Evolutionary conservation across 352 stramenopile species (phyloP).

Genomic region (Phytophthora cactorum): DNA sequence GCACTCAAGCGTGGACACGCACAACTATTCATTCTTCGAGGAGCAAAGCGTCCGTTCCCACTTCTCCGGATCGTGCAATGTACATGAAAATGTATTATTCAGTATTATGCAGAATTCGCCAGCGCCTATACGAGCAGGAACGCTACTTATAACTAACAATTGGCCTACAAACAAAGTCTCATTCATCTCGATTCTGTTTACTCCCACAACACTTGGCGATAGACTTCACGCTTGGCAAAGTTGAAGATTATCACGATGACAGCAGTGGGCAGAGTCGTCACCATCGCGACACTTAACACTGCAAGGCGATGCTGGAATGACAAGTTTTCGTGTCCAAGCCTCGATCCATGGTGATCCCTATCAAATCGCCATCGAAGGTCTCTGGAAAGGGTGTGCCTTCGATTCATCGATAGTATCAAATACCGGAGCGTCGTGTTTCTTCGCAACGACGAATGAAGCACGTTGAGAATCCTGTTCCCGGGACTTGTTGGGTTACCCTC

Average conservation of each 20-base stretch:
- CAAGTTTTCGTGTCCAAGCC: conserved; percentile 31
- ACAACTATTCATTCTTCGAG: too few species aligned
- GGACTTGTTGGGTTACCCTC: conserved; percentile 44
- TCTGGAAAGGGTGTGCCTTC: not conserved
- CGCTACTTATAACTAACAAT: too few species aligned
- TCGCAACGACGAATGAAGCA: conserved; percentile 23
- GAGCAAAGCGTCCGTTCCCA: too few species aligned
- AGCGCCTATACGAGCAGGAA: too few species aligned
- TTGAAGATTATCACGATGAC: conserved; percentile 43
- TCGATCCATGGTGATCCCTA: conserved; percentile 17
- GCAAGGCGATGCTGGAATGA: conserved; percentile 25
- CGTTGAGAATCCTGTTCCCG: conserved; percentile 16
- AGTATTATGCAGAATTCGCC: too few species aligned
- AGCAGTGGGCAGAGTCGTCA: conserved; percentile 29
- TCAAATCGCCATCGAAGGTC: conserved; percentile 14
- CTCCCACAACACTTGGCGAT: conserved; percentile 43
- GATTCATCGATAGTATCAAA: conserved; percentile 34
- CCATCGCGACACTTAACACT: conserved; percentile 27
- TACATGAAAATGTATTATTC: too few species aligned
- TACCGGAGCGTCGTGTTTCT: conserved; percentile 34
- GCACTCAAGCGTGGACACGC: too few species aligned
- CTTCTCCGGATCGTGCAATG: too few species aligned
- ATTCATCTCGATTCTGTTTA: conserved; percentile 14
- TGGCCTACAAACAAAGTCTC: too few species aligned
- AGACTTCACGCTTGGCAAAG: conserved; percentile 27